Conservation (phyloP, 192 early-diverging fungal genomes). For the Podila clonocystis region DNA sequence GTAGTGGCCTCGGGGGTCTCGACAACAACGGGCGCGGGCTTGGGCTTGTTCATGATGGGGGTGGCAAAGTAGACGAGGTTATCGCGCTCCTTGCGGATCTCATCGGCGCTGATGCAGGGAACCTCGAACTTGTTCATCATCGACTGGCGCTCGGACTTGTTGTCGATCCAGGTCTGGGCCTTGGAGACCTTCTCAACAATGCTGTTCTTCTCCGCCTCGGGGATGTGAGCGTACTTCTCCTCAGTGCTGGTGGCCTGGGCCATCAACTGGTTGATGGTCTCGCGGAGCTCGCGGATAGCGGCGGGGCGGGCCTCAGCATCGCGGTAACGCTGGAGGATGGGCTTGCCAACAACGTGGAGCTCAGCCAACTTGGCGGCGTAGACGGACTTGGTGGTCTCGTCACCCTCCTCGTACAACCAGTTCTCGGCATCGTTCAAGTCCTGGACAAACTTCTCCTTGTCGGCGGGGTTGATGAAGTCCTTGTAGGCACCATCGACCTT, state of each 20-base stretch:
- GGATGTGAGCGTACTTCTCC: slow-evolving; percentile 90
- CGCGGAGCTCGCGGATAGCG: slow-evolving; percentile 86
- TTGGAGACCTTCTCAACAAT: slow-evolving; percentile 80
- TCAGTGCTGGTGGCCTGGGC: slow-evolving; percentile 79
- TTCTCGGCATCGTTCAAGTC: slow-evolving; percentile 87
- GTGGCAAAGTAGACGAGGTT: slow-evolving; percentile 73
- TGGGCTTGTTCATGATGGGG: slow-evolving; percentile 91
- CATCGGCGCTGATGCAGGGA: slow-evolving; percentile 73
- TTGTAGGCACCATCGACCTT: slow-evolving; percentile 82
- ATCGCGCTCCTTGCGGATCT: slow-evolving; percentile 83
- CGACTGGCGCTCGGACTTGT: slow-evolving; percentile 79
- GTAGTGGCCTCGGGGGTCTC: slow-evolving; percentile 10
- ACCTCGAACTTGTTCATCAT: slow-evolving; percentile 78
- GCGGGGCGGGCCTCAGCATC: slow-evolving; percentile 89
- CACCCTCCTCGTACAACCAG: slow-evolving; percentile 99
- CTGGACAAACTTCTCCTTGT: slow-evolving; percentile 75
- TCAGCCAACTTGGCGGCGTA: slow-evolving; percentile 84
- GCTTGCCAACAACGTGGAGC: slow-evolving; percentile 86
- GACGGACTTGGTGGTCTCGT: slow-evolving; percentile 91
- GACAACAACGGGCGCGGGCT: slow-evolving; percentile 74
- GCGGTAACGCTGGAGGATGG: slow-evolving; percentile 80
- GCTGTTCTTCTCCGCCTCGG: slow-evolving; percentile 84
- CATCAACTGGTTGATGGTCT: slow-evolving; percentile 78
- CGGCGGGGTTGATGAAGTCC: slow-evolving; percentile 77
- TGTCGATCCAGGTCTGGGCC: slow-evolving; percentile 91